Base-by-base conservation (phyloP, 2,329 filamentous ascomycete species). In the Metarhizium anisopliae region DNA sequence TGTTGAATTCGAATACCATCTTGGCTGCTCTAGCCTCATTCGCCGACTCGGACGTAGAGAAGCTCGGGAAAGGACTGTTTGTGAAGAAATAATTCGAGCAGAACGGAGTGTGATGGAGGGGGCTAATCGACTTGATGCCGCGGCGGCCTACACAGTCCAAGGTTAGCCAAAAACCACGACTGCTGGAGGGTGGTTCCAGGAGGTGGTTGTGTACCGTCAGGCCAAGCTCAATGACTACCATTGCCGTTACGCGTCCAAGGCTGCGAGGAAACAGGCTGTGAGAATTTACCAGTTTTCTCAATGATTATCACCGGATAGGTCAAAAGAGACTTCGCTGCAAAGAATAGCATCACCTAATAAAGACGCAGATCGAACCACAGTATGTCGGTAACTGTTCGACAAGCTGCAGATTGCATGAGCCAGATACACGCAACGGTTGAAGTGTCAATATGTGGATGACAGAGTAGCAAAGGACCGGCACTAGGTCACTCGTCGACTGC, bases 101-200 rank as follows among this genome's bases (percentile, higher is more conserved):
- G 52, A 55, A 55, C 59, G 62, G 30, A 66, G 56, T 53, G 59
- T 55, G 54, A 63, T 54, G 29, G 62, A 55, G 55, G 62, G 59
- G 20, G 57, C 50, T 18, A 59, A 45, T 35, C 61, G 60, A 47
- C 51, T 51, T 29, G 56, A 55, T 42, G 59, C 60, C 55, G 61
- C 52, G 20, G 42, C 45, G 45, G 51, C 50, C 58, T 58, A 16
- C 11, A 25, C 14, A 20, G 20, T 30, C 45, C 11, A 49, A 49
- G n/a, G 25, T 49, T 49, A 49, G 45, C 45, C 25, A 25, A 13
- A 25, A 6, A 29, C 18, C 10, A 25, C 18, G 43, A 13, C 11
- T 25, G 6, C 43, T 47, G 4, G 18, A 29, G 7, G 8, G n/a
- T 8, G 2, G 6, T 16, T 18, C 11, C 2, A 25, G 40, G n/a